Base-by-base conservation (phyloP, 2,329 filamentous ascomycete genomes). In the Xylariaceae sp. region DNA sequence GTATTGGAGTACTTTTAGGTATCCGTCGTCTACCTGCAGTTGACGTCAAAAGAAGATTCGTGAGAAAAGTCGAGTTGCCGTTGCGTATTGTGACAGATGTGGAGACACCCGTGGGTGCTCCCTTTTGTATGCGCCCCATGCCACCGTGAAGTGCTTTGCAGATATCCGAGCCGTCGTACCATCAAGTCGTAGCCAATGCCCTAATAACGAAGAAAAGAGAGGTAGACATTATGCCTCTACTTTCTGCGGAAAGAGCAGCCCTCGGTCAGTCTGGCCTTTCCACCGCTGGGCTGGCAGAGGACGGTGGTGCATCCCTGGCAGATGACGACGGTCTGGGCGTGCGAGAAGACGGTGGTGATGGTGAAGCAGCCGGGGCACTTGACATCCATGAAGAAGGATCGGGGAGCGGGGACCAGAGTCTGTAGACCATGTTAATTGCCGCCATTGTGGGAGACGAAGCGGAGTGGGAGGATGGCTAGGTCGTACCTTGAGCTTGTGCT, bases 281-380 rank as follows among this genome's bases (percentile, higher is more conserved):
- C 94, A 86, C 94, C 94, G 69, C 94, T 99, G 66, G 94, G 94
- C 79, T 99, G 94, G 90, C 94, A 99, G 63, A 99, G 90, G 67
- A 99, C 94, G 71, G 95, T 97, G 71, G 93, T 96, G 90, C 94
- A 99, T 72, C 94, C 94, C 74, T 91, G 91, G 88, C 94, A 99
- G 85, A 97, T 95, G 78, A 99, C 94, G 76, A 99, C 94, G 75
- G 94, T 99, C 86, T 99, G 94, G 78, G 94, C 94, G 86, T 99
- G 94, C 63, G 93, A 97, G 90, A 97, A 99, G 80, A 99, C 94
- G 77, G 94, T 99, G 78, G 94, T 99, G 86, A 99, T 99, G 78
- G 92, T 97, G 88, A 97, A 99, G 90, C 94, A 99, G 73, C 94
- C 94, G 76, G 94, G 94, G 89, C 94, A 99, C 89, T 99, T 99